phyloP scores from a whole-genome alignment of 805 yeast genomes.

The Ogataea saltuana region DNA sequence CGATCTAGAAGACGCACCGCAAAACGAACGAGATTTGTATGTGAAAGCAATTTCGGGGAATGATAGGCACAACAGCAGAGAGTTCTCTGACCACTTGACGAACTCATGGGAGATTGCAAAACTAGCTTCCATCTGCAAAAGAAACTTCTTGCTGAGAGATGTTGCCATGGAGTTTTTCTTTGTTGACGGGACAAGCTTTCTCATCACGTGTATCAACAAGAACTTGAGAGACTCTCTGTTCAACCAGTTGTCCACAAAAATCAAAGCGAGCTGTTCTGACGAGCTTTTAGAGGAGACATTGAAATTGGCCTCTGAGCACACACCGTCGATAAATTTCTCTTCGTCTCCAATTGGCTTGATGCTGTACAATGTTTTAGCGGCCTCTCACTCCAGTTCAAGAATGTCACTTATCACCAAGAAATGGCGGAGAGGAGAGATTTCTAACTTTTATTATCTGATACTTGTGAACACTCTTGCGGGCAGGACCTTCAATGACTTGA shows the following conservation, averaged over 20 bases:
- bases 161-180: constrained; percentile 80
- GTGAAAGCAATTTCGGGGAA: constrained; percentile 55
- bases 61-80: constrained; percentile 12
- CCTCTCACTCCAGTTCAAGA: constrained; percentile 25
- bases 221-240: constrained; percentile 58
- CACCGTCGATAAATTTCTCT: constrained; percentile 10
- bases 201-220: constrained; percentile 62
- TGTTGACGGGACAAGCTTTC: constrained; percentile 66
- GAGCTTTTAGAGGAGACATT: constrained; percentile 55
- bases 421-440: constrained; percentile 78
- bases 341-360: constrained; percentile 39
- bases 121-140: constrained; percentile 64
- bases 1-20: constrained; percentile 66
- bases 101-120: constrained; percentile 61
- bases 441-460: constrained; percentile 82
- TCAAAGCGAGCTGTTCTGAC: constrained; percentile 53
- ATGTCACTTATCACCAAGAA: constrained; percentile 55
- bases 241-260: constrained; percentile 47
- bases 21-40: constrained; percentile 63
- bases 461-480: constrained; percentile 83
- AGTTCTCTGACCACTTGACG: constrained; percentile 42
- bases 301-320: constrained; percentile 44
- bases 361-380: constrained; percentile 45
- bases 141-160: constrained; percentile 77
- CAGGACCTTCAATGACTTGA: constrained; percentile 81